phyloP scores from a whole-genome alignment of 1,284 basidiomycete genomes.

The Coriolopsis trogii region DNA sequence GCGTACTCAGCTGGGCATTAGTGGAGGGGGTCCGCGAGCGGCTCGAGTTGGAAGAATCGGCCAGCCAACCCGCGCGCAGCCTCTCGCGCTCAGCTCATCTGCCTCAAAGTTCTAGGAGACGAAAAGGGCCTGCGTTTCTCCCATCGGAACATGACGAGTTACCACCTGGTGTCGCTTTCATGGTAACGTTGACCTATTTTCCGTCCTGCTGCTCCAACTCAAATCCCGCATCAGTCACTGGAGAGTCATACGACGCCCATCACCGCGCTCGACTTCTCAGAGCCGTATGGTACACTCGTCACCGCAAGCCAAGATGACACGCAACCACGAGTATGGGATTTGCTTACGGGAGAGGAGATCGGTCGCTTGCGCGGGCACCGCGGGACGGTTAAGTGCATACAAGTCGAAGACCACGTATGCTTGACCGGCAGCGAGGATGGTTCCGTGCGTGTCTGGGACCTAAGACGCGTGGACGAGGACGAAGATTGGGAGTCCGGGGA shows the following conservation, averaged over 20 bases:
- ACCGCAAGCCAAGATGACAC: slow-evolving; percentile 82
- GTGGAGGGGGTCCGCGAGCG: slow-evolving; percentile 89
- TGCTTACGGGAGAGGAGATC: slow-evolving; percentile 80
- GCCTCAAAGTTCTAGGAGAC: slow-evolving; percentile 67
- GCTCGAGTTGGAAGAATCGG: slow-evolving; percentile 65
- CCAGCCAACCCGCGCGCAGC: slow-evolving; percentile 40
- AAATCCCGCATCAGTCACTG: slow-evolving; percentile 60
- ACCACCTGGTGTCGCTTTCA: slow-evolving; percentile 94
- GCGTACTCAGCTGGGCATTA: slow-evolving; percentile 33
- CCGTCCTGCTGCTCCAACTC: background rate
- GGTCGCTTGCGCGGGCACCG: slow-evolving; percentile 81
- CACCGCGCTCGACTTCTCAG: slow-evolving; percentile 91
- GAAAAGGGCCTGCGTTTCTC: slow-evolving; percentile 92
- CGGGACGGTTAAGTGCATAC: slow-evolving; percentile 85
- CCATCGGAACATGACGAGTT: slow-evolving; percentile 98
- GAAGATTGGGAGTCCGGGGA: slow-evolving; percentile 64
- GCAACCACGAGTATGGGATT: slow-evolving; percentile 87
- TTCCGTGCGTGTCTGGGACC: slow-evolving; percentile 85
- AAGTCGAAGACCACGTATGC: slow-evolving; percentile 92
- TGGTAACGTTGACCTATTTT: slow-evolving; percentile 56
- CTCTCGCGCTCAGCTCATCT: slow-evolving; percentile 46
- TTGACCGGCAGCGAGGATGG: slow-evolving; percentile 91
- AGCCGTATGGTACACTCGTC: slow-evolving; percentile 94
- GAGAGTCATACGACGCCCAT: slow-evolving; percentile 82
- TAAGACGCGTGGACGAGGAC: slow-evolving; percentile 78